A percentile compares a stretch with the other conserved stretches of the same genome.
Conservation (phyloP, 1,284 basidiomycete species). For the Irpex lacteus region DNA sequence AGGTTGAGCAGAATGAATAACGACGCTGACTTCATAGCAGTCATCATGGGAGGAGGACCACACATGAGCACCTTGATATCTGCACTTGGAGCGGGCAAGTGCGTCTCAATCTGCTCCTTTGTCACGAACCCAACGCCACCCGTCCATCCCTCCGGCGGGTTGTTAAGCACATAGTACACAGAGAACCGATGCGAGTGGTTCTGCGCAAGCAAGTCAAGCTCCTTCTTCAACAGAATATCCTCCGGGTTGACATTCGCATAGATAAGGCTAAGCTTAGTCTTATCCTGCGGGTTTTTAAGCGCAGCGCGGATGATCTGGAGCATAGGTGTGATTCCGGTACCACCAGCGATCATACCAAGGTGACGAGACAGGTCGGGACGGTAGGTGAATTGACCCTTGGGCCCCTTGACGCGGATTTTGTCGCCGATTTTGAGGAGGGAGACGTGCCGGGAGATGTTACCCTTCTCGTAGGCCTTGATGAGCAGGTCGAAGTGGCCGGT, state of each 20-base stretch:
- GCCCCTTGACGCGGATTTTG: slow-evolving; percentile 87
- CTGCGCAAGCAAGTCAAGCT: slow-evolving; percentile 78
- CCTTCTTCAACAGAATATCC: slow-evolving; percentile 86
- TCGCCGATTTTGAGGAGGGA: slow-evolving; percentile 82
- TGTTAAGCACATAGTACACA: slow-evolving; percentile 92
- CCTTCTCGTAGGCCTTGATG: slow-evolving; percentile 96
- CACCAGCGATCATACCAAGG: slow-evolving; percentile 96
- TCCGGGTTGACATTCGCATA: slow-evolving; percentile 94
- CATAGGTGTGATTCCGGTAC: slow-evolving; percentile 97
- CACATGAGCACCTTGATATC: slow-evolving; percentile 87
- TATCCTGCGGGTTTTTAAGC: slow-evolving; percentile 83
- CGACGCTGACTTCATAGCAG: slow-evolving; percentile 99
- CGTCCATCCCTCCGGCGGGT: slow-evolving; percentile 83
- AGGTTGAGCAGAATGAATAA: no score
- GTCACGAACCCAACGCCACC: slow-evolving; percentile 91
- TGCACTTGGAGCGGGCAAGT: slow-evolving; percentile 59
- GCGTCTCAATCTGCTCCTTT: slow-evolving; percentile 87
- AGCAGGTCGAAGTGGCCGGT: slow-evolving; percentile 93
- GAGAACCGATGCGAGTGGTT: slow-evolving; percentile 73
- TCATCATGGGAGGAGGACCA: slow-evolving; percentile 95
- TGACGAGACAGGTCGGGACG: slow-evolving; percentile 63
- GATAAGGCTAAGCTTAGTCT: slow-evolving; percentile 81
- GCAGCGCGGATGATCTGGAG: slow-evolving; percentile 93
- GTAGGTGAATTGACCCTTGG: slow-evolving; percentile 93
- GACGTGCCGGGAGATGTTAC: slow-evolving; percentile 91